These are phyloP conservation scores for Zygosaccharomyces kombuchaensis DNA, from an alignment of 805 yeast species.

Conservation along the genomic window DNA sequence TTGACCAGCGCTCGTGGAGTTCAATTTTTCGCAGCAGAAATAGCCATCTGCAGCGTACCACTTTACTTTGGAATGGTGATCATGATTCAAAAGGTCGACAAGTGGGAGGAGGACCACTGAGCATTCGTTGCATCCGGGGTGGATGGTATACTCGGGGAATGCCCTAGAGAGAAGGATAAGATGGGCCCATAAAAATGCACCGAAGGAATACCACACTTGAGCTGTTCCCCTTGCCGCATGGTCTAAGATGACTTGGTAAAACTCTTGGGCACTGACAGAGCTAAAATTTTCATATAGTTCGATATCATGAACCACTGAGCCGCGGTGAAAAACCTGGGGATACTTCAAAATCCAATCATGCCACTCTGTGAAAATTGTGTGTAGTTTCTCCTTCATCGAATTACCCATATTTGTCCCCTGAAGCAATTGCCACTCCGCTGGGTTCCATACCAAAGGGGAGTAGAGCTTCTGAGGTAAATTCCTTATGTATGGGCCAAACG, in stretches of 20 bases:
- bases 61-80: constrained; percentile 54
- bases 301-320: constrained; percentile 16
- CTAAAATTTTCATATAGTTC: constrained; percentile 16
- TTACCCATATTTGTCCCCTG: constrained; percentile 62
- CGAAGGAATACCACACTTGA: constrained; percentile 55
- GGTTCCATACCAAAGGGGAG: constrained; percentile 61
- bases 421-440: constrained; percentile 48
- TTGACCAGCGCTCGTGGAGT: constrained; percentile 27
- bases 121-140: constrained; percentile 34
- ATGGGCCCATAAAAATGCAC: constrained; percentile 72
- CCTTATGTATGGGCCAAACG: constrained; percentile 44
- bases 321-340: constrained; percentile 7
- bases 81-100: constrained; percentile 74
- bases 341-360: constrained; percentile 10
- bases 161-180: constrained; percentile 71
- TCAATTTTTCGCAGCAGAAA: constrained; percentile 43
- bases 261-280: constrained; percentile 11
- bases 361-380: constrained; percentile 63
- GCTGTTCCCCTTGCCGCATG: constrained; percentile 13
- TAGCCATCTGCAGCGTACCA: constrained; percentile 51
- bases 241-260: constrained; percentile 17
- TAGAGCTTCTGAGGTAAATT: constrained; percentile 46
- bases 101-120: constrained; percentile 72
- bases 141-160: constrained; percentile 57
- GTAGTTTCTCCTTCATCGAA: constrained; percentile 47